Base-by-base conservation (phyloP, 1,139 yeast genomes). In the Taphrina sp. region DNA sequence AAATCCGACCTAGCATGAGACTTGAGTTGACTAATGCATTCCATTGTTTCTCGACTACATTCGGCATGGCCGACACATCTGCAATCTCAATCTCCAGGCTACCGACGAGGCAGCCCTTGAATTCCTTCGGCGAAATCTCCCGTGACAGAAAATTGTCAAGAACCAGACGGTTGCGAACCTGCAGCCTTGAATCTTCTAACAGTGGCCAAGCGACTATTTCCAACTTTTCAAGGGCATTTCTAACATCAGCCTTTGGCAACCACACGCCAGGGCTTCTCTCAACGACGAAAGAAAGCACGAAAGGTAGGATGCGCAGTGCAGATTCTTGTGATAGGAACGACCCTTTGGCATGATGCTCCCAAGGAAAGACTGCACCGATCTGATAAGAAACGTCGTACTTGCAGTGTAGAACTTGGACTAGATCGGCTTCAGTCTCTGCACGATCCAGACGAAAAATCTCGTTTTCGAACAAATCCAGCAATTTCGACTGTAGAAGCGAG, bases 321-420 rank as follows among this genome's bases (percentile, higher is more conserved):
- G 82, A 78, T 0, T 71, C 70, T 36, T 72, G 70, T 12, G 70
- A 71, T 64, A 83, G 70, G 3, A 67, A 66, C 1, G 63, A 65
- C 1, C 78, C 71, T 1, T 70, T 69, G 0, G 95, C 80, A 16
- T 74, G 75, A 65, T 90, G 97, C 60, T 85, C 83, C 37, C 72
- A 76, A 0, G 95, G 89, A 3, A 73, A 72, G 61, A 79, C 80
- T 4, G 74, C 74, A 19, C 82, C 88, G 20, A 80, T 74, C 1
- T 82, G 73, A 2, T 88, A 71, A 1, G 75, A 72, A 58, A 86
- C 76, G 41, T 87, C 95, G 64, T 83, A 88, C 10, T 87, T 76
- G 67, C 98, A 92, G 60, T 81, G 76, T 20, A 92, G 71, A 31
- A 88, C 75, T 64, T 92, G 97, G 7, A 86, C 72, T 53, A 87